phyloP scores from a whole-genome alignment of 164 flowering plant species.

The Liriodendron chinense region DNA sequence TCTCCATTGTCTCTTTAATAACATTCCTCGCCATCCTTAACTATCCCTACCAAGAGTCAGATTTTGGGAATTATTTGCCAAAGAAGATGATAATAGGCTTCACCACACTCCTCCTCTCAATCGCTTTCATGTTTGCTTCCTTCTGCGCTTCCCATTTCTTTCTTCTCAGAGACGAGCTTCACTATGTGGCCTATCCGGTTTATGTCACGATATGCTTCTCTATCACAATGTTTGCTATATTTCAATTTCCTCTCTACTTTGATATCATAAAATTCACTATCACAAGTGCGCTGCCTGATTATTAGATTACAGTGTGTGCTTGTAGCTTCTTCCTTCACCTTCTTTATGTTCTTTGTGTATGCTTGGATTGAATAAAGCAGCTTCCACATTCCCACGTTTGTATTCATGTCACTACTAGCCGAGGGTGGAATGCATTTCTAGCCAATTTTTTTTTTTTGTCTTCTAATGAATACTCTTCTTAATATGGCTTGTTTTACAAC shows the following conservation, averaged over 20 bases:
- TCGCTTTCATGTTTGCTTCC: background rate
- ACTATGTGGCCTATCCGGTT: background rate
- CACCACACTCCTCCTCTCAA: background rate
- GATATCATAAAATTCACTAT: background rate
- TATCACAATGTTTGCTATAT: background rate
- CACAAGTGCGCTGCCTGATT: no score
- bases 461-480: no score
- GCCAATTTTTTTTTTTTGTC: no score
- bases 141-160: background rate
- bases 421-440: no score
- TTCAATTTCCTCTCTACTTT: background rate
- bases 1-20: background rate
- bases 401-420: no score
- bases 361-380: no score
- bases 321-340: no score
- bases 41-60: conserved; percentile 4
- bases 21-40: conserved; percentile 1
- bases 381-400: no score
- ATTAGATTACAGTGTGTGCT: no score
- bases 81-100: background rate
- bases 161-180: background rate
- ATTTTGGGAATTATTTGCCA: conserved; percentile 1
- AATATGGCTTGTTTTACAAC: no score
- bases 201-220: background rate
- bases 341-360: no score